Evolutionary conservation across 176 grass and related monocot species (phyloP).

Genomic region (Zea luxurians): DNA sequence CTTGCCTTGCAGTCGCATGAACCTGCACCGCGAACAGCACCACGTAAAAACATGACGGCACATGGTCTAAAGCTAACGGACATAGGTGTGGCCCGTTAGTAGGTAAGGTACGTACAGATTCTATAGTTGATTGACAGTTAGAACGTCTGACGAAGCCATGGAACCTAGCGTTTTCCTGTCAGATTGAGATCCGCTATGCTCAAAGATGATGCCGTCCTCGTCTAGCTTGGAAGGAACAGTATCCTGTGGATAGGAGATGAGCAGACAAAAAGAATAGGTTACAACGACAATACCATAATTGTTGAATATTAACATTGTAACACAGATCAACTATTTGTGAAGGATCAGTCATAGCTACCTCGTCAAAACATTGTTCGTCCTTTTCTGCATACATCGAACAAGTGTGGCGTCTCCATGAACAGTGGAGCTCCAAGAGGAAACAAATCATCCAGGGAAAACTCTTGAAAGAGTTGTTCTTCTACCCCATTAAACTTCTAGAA

Average conservation of each 20-base stretch:
- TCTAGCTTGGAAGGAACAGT: slow-evolving; percentile 65
- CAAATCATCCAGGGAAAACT: slow-evolving; percentile 85
- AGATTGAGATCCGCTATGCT: slow-evolving; percentile 67
- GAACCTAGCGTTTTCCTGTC: slow-evolving; percentile 76
- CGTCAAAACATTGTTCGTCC: slow-evolving; percentile 62
- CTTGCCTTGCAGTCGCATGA: slow-evolving; percentile 72
- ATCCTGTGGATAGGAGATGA: slow-evolving; percentile 56
- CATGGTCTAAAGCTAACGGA: neutral
- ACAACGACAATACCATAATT: neutral
- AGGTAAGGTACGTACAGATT: slow-evolving; percentile 64
- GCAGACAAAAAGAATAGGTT: slow-evolving; percentile 32
- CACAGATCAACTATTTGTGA: too few relatives aligned
- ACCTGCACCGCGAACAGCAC: slow-evolving; percentile 56
- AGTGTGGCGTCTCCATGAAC: slow-evolving; percentile 79
- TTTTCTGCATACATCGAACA: slow-evolving; percentile 57
- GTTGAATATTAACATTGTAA: slow-evolving; percentile 6
- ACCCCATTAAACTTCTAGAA: slow-evolving; percentile 61
- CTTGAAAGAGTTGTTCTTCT: slow-evolving; percentile 78
- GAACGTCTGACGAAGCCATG: slow-evolving; percentile 63
- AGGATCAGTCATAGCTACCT: slow-evolving; percentile 60
- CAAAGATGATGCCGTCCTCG: slow-evolving; percentile 65
- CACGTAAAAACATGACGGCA: neutral
- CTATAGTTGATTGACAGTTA: slow-evolving; percentile 89
- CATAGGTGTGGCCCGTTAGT: slow-evolving; percentile 3
- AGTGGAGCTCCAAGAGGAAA: slow-evolving; percentile 70